phyloP scores from a whole-genome alignment of 176 grass and related monocot genomes.

The Bolboschoenus planiculmis region DNA sequence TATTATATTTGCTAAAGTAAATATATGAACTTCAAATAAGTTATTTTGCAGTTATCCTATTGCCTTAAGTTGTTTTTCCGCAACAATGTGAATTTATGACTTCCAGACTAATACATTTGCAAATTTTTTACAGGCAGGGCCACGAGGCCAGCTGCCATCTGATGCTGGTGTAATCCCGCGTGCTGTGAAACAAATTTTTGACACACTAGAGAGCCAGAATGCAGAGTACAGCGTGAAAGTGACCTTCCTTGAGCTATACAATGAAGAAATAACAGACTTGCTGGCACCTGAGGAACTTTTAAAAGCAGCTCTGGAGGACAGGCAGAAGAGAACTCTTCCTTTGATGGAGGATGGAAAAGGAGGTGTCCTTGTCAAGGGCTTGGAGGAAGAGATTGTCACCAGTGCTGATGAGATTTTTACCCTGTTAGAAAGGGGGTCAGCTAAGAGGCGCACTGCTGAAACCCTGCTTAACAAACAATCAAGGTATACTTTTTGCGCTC shows the following conservation, averaged over 20 bases:
- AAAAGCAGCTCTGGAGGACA: slow-evolving; percentile 65
- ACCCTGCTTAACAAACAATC: slow-evolving; percentile 98
- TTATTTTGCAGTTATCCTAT: neutral
- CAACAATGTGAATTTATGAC: neutral
- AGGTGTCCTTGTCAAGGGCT: slow-evolving; percentile 82
- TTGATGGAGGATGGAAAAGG: slow-evolving; percentile 99
- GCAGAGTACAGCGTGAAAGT: slow-evolving; percentile 98
- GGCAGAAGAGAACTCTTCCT: slow-evolving; percentile 74
- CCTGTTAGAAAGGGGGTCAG: slow-evolving; percentile 91
- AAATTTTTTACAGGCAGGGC: slow-evolving; percentile 47
- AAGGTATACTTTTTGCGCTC: slow-evolving; percentile 42
- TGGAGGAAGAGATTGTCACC: slow-evolving; percentile 96
- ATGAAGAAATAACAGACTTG: slow-evolving; percentile 97
- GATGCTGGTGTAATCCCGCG: slow-evolving; percentile 91
- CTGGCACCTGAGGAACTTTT: slow-evolving; percentile 88
- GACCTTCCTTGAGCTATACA: slow-evolving; percentile 92
- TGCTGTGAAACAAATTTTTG: slow-evolving; percentile 97
- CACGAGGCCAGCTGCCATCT: slow-evolving; percentile 57
- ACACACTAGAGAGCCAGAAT: slow-evolving; percentile 83
- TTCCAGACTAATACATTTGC: neutral
- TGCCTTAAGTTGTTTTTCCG: neutral
- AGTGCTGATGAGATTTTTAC: slow-evolving; percentile 80
- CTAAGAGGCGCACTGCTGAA: slow-evolving; percentile 88
- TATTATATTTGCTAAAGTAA: neutral
- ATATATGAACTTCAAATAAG: neutral